Evolutionary conservation across 2,329 filamentous ascomycete species (phyloP).

Genomic region (Aspergillus amoenus): DNA sequence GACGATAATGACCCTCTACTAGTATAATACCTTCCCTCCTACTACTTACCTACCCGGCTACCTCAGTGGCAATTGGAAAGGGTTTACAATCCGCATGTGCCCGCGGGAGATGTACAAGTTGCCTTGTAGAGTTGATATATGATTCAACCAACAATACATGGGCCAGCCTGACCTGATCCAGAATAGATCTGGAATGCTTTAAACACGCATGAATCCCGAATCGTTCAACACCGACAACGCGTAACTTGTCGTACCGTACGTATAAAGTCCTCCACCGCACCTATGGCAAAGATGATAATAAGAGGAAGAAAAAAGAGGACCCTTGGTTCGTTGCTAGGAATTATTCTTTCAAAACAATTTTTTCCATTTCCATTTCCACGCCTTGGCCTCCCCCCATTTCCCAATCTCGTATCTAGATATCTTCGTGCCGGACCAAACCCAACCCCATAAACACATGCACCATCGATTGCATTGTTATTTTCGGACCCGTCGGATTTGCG

Average conservation of each 20-base stretch:
- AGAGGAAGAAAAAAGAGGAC: background rate
- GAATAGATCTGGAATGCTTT: no score
- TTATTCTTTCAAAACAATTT: background rate
- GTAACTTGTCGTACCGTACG: background rate
- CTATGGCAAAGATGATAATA: background rate
- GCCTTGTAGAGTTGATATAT: no score
- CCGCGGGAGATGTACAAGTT: no score
- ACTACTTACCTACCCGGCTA: no score
- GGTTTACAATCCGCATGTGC: no score
- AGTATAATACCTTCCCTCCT: no score
- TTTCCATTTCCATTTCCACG: background rate
- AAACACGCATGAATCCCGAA: no score
- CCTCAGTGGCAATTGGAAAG: no score
- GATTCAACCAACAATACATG: no score
- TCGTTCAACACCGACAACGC: background rate
- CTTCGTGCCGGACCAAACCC: background rate
- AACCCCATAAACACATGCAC: background rate
- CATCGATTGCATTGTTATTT: conserved; percentile 19
- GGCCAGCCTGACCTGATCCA: no score
- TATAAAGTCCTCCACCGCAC: no score
- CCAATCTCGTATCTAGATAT: background rate
- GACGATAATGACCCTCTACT: no score
- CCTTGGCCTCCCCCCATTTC: background rate
- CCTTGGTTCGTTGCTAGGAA: background rate
- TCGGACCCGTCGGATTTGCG: conserved; percentile 22